A percentile compares a stretch with the other conserved stretches of the same genome.
phyloP scores from a whole-genome alignment of 768 basidiomycete genomes.

The Phanerodontia chrysosporium region DNA sequence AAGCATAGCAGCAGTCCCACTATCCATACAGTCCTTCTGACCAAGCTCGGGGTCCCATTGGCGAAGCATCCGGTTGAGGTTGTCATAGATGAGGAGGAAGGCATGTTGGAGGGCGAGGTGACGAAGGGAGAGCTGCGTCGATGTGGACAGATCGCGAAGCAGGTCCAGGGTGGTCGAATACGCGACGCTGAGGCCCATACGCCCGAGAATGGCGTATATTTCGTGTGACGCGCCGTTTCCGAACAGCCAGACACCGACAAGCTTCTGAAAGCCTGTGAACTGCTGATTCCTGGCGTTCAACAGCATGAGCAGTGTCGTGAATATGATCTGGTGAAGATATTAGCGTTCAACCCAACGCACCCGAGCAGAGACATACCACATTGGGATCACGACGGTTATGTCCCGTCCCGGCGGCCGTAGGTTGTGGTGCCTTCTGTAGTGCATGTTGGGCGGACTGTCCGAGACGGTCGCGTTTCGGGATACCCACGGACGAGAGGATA shows the following conservation, averaged over 20 bases:
- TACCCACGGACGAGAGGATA: too few relatives aligned
- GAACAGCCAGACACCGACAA: constrained; percentile 20
- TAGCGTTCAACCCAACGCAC: too few relatives aligned
- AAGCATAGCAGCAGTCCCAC: constrained; percentile 20
- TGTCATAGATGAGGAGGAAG: constrained; percentile 21
- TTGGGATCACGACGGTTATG: too few relatives aligned
- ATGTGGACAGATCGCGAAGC: constrained; percentile 11
- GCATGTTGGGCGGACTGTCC: too few relatives aligned
- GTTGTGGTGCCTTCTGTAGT: too few relatives aligned
- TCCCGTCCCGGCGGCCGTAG: too few relatives aligned
- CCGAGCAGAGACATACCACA: too few relatives aligned
- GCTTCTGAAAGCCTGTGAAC: constrained; percentile 17
- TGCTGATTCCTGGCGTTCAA: constrained; percentile 16
- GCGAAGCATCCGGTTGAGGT: constrained; percentile 21
- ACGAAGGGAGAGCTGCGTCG: constrained; percentile 10
- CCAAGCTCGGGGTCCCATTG: constrained; percentile 19
- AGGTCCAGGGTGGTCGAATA: constrained; percentile 17
- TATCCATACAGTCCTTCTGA: constrained; percentile 17
- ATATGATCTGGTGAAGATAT: neutral
- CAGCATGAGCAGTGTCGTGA: constrained; percentile 7
- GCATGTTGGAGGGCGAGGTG: neutral
- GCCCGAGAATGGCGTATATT: constrained; percentile 16
- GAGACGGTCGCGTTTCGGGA: too few relatives aligned
- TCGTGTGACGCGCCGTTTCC: constrained; percentile 13
- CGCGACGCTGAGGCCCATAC: constrained; percentile 16